Percentiles rank a stretch among this genome's conserved stretches.
Conservation (phyloP, 1,139 yeast genomes). For the Sugiyamaella grinbergsii region DNA sequence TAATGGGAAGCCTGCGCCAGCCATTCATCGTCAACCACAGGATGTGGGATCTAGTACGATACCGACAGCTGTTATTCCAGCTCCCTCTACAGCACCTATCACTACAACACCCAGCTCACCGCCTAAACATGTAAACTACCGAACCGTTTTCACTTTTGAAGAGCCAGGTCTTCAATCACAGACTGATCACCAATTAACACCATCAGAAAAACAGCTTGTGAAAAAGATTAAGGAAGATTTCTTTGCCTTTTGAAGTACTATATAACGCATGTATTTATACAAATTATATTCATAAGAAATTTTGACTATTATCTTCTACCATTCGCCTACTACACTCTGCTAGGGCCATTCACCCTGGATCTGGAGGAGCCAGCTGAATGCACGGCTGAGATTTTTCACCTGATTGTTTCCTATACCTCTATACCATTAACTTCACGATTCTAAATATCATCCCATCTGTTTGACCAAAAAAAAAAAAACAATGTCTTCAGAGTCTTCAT, state of each 20-base stretch:
- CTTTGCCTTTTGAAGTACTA: constrained; percentile 8
- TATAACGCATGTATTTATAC: too few species aligned
- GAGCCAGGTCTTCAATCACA: not conserved
- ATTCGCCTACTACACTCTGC: not conserved
- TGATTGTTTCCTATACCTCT: not conserved
- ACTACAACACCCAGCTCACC: not conserved
- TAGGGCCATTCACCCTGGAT: too few species aligned
- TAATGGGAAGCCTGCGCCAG: not conserved
- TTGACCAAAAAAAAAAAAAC: too few species aligned
- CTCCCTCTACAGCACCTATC: not conserved
- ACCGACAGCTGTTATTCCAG: too few species aligned
- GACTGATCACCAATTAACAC: not conserved
- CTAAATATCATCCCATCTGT: not conserved
- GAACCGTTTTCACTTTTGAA: not conserved
- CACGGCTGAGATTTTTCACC: constrained; percentile 5
- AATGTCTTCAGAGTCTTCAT: constrained; percentile 16
- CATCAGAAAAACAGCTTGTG: not conserved
- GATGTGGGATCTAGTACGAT: not conserved
- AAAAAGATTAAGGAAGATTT: constrained; percentile 9
- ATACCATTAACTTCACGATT: not conserved
- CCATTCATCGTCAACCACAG: not conserved
- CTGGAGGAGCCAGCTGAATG: too few species aligned
- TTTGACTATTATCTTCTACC: not conserved
- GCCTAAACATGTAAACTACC: not conserved
- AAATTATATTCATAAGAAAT: too few species aligned